Evolutionary conservation across 2,329 filamentous ascomycete genomes (phyloP), one percentile per base, ranked within the genome.

Genomic region (Didymosphaeria variabile): DNA sequence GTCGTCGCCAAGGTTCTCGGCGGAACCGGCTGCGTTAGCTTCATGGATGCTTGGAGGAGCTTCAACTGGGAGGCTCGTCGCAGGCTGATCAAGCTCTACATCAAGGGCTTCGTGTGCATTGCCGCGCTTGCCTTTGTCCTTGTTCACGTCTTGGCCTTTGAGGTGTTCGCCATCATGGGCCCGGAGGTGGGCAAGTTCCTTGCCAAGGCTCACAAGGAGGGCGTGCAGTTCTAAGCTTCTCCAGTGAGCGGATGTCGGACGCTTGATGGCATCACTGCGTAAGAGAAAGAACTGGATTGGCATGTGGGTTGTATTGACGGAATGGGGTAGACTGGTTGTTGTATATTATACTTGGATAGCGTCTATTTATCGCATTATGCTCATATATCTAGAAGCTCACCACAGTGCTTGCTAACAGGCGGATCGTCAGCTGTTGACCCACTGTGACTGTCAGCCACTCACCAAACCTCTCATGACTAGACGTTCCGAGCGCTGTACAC

Each of bases 11-110:
- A 87, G 61, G 85, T 93, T 53, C 82, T 93, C n/a, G 89, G 88
- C 61, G 92, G 91, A 57, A 86, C 84, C 65, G 91, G 92, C 67
- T 88, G 87, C 67, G 84, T 92, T 63, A 87, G 90, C 44, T 85
- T 94, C 72, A 77, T 86, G 53, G 90, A 94, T 70, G 93, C 93
- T 1, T 94, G 93, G 91, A 85, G 84, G 70, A 91, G 88, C 38
- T 94, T 97, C 77, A 87, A 90, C 75, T 87, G 86, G 77, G 83
- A 87, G 62, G 88, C 91, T 47, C 90, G 92, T 78, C 82, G 88
- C 67, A 88, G 93, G 58, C 84, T 97, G 53, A 79, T 93, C 72
- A 89, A 90, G 79, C 84, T 95, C 34, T 90, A 92, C 70, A 80
- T 85, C 79, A 97, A 97, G 87, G 84, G 90, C 68, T 83, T 88